These are phyloP conservation scores for Aspergillus sclerotioniger DNA, from an alignment of 495 filamentous ascomycete genomes.

Conservation along the genomic window DNA sequence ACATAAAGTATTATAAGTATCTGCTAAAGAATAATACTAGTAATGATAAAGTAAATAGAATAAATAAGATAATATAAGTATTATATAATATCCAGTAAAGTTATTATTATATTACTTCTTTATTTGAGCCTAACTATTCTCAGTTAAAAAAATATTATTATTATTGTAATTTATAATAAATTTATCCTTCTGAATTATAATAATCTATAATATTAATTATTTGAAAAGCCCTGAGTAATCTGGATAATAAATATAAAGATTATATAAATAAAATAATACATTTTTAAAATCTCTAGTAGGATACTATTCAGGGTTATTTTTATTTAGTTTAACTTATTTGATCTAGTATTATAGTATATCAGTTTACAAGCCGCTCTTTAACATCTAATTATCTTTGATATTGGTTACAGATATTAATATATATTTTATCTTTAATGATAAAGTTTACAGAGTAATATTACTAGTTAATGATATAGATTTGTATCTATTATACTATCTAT, in stretches of 20 bases:
- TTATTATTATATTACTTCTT: background rate
- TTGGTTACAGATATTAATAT: background rate
- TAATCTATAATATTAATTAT: background rate
- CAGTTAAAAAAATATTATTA: background rate
- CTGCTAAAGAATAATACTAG: too few relatives aligned
- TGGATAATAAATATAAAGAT: background rate
- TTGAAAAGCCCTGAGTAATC: background rate
- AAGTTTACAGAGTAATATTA: background rate
- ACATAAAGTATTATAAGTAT: too few relatives aligned
- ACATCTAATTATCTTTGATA: background rate
- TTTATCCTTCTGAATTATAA: background rate
- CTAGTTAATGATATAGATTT: background rate
- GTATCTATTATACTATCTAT: background rate
- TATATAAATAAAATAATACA: background rate
- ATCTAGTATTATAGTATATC: too few relatives aligned
- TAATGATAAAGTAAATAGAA: too few relatives aligned
- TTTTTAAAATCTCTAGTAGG: background rate
- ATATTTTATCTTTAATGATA: background rate
- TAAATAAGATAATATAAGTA: background rate
- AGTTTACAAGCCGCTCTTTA: too few relatives aligned
- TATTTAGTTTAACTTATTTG: too few relatives aligned
- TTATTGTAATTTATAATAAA: background rate
- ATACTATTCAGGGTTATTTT: background rate
- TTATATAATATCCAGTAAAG: background rate
- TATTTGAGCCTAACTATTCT: background rate